Evolutionary conservation across 305 asterid genomes (phyloP).

Genomic region (Fraxinus nigra): DNA sequence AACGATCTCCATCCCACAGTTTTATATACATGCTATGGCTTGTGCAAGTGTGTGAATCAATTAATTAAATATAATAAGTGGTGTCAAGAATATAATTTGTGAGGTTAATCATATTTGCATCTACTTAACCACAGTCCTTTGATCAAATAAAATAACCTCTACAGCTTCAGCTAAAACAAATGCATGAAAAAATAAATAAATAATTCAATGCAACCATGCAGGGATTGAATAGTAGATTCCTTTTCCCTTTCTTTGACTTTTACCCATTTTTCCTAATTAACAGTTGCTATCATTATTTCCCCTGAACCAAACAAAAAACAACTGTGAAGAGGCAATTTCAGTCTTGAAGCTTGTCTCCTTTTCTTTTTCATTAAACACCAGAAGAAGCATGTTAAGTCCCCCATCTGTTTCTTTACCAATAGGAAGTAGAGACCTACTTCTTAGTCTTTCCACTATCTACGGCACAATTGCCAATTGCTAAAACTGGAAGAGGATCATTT

Average conservation of each 20-base stretch:
- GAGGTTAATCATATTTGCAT: background rate
- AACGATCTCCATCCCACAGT: background rate
- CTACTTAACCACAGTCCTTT: background rate
- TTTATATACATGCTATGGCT: background rate
- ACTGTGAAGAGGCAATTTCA: background rate
- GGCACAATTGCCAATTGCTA: background rate
- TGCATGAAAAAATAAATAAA: background rate
- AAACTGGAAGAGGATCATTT: constrained; percentile 2
- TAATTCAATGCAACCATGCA: background rate
- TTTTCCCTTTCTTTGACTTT: background rate
- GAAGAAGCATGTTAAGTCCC: background rate
- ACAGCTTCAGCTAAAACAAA: background rate
- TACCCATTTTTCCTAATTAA: background rate
- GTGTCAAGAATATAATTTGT: background rate
- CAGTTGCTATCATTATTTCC: background rate
- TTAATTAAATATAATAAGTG: background rate
- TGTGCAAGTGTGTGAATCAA: background rate
- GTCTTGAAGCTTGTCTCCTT: background rate
- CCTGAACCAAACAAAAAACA: background rate
- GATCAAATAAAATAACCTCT: background rate
- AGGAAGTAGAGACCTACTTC: background rate
- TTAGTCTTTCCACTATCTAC: background rate
- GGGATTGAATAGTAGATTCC: background rate
- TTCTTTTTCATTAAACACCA: background rate
- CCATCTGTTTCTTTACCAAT: background rate